Base-by-base conservation (phyloP, 257 asterid genomes). In the Ilex aquifolium region DNA sequence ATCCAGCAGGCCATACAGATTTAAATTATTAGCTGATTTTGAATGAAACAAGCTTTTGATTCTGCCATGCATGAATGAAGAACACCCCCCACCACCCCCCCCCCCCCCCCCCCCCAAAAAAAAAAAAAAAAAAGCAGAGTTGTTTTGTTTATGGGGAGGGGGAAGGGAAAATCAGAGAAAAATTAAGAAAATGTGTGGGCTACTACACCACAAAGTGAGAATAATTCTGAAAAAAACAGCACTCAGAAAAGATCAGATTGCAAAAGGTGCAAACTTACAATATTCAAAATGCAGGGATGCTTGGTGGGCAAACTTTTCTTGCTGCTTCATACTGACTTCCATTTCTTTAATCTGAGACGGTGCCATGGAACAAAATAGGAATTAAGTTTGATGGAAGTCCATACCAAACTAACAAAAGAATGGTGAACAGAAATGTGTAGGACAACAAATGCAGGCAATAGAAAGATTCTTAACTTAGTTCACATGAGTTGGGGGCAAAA, bases 261-360 rank as follows among this genome's bases (percentile, higher is more conserved):
- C 62, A 50, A 49, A 62, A 64, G 56, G 62, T 63, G 36, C 67
- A 64, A 52, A 78, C 98, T 79, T 76, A 92, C 99, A 81, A 11
- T 69, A 31, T 8, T 89, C 85, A 72, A 63, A 60, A 50, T 70
- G 62, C 56, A 66, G 46, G 31, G 90, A 72, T 44, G 87, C 95
- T 77, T 89, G 88, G 79, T 71, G 4, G 53, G 95, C 95, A 67
- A 66, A 36, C 75, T 80, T 89, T 64, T 81, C 93, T 60, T 85
- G 91, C 53, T 82, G 84, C 77, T 92, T 92, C 60, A 81, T 65
- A 63, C 66, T 64, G 68, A 80, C 78, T 72, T 86, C 99, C 96
- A 92, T 78, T 64, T 89, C 97, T 81, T 85, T 85, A 31, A 92
- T 79, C 98, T 91, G 69, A 61, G 67, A 53, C 30, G 27, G 39